Evolutionary conservation across 164 flowering plant species (phyloP).

Genomic region (Nymphaea thermarum): DNA sequence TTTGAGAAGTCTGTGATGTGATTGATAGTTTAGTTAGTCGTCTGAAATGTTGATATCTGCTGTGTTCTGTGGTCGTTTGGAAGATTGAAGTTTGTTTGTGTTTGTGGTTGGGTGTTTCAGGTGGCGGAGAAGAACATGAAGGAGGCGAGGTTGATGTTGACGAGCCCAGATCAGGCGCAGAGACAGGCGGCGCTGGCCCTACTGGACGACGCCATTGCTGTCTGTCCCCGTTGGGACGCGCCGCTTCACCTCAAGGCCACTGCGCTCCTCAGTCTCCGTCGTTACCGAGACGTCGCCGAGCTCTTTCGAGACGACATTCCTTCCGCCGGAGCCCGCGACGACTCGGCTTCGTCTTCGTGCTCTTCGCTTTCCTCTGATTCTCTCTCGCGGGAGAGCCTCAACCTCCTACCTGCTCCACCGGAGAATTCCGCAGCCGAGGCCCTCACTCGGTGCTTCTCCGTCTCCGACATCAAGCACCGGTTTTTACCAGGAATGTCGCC

Average conservation of each 20-base stretch:
- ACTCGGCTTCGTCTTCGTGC: background rate
- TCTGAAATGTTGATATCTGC: too few relatives aligned
- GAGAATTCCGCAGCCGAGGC: conserved; percentile 14
- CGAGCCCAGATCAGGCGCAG: conserved; percentile 53
- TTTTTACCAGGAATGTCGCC: conserved; percentile 54
- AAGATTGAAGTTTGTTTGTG: too few relatives aligned
- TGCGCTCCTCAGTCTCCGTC: conserved; percentile 59
- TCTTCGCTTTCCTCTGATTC: background rate
- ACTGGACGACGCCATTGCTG: conserved; percentile 64
- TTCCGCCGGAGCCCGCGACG: background rate
- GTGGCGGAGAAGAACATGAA: conserved; percentile 65
- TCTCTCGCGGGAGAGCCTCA: conserved; percentile 53
- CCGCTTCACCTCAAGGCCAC: conserved; percentile 89
- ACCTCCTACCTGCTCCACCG: conserved; percentile 33
- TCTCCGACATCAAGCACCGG: conserved; percentile 81
- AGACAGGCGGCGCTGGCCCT: conserved; percentile 56
- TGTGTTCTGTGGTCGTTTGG: too few relatives aligned
- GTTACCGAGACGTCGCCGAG: conserved; percentile 82
- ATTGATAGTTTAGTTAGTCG: too few relatives aligned
- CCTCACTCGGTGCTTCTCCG: conserved; percentile 65
- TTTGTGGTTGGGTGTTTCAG: conserved; percentile 20
- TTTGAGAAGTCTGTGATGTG: too few relatives aligned
- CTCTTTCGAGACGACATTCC: conserved; percentile 96
- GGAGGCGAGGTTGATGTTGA: conserved; percentile 57
- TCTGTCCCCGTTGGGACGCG: conserved; percentile 60